Base-by-base conservation (phyloP, 2,329 filamentous ascomycete genomes). In the Teratosphaeria viscida region DNA sequence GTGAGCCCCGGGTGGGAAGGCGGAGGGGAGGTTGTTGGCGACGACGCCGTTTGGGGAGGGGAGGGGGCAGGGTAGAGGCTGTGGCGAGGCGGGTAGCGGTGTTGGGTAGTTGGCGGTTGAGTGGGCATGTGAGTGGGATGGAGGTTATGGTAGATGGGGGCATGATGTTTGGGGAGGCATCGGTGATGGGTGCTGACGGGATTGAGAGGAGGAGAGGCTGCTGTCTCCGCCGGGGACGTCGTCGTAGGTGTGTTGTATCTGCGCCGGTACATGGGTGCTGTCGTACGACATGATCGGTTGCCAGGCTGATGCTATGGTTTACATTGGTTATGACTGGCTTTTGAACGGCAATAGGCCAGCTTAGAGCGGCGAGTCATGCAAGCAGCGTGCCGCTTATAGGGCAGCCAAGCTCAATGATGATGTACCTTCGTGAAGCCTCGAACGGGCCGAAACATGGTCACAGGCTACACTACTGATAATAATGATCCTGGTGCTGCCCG, bases 401-500 rank as follows among this genome's bases (percentile, higher is more conserved):
- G 29, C 29, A 32, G 29, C 2, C 29, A 32, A 32, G 29, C 23
- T 32, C 29, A 32, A 23, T 23, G 2, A 23, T 23, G 2, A 23
- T 23, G 23, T 2, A 23, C 1, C 23, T 23, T 23, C 23, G 23
- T 23, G 23, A 23, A 23, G 23, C 23, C 23, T 23, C 23, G 29
- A 32, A 32, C 7, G 29, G 29, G 29, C 29, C 5, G 29, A 32
- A 32, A 32, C 29, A 32, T 23, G 29, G 29, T 32, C 29, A 4
- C 29, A 32, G 29, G 23, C 23, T 23, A 32, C 29, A 32, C 5
- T 7, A 32, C 29, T 95, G 67, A 85, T 83, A 49, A 95, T 76
- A 49, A 95, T 76, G 52, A 95, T 89, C 61, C 85, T 87, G 73
- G 88, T 89, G 66, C 95, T 95, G 65, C 95, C 85, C 0, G 90